Base-by-base conservation (phyloP, 805 yeast species). In the Nakazawaea populi region DNA sequence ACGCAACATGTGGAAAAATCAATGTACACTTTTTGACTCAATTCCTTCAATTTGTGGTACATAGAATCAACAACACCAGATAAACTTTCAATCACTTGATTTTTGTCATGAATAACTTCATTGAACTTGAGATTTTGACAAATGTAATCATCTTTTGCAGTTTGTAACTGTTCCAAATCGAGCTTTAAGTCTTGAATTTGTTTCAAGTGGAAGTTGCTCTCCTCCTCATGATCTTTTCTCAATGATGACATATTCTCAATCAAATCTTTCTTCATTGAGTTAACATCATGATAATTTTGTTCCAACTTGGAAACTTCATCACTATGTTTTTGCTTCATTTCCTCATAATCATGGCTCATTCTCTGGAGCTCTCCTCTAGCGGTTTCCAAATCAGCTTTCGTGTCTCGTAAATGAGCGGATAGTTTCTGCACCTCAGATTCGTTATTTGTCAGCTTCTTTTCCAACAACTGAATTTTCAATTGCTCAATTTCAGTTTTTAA, bases 191-290 rank as follows among this genome's bases (percentile, higher is more conserved):
- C 64, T 40, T 74, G 77, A 47, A 82, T 71, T 52, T 85, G 84
- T 8, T 71, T 69, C 51, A 76, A 77, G 18, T 77, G 69, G 4
- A 61, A 52, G 43, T 73, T 72, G 1, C 85, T 67, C 56, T 86
- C 91, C 37, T 70, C 71, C 2, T 72, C 66, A 55, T 77, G 76
- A 46, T 84, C 90, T 9, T 61, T 61, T 56, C 86, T 90, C 55
- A 85, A 77, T 34, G 82, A 75, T 0, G 85, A 69, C 81, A 87
- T 74, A 58, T 85, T 86, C 18, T 83, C 87, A 11, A 84, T 63
- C 27, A 88, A 65, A 56, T 86, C 90, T 32, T 75, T 71, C 60
- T 85, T 86, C 72, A 82, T 74, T 5, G 60, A 52, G 47, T 60
- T 62, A 51, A 71, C 54, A 48, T 67, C 65, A 46, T 56, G 52